A percentile compares a stretch with the other conserved stretches of the same genome.
Conservation (phyloP, 805 yeast genomes). For the Candida vaughaniae region DNA sequence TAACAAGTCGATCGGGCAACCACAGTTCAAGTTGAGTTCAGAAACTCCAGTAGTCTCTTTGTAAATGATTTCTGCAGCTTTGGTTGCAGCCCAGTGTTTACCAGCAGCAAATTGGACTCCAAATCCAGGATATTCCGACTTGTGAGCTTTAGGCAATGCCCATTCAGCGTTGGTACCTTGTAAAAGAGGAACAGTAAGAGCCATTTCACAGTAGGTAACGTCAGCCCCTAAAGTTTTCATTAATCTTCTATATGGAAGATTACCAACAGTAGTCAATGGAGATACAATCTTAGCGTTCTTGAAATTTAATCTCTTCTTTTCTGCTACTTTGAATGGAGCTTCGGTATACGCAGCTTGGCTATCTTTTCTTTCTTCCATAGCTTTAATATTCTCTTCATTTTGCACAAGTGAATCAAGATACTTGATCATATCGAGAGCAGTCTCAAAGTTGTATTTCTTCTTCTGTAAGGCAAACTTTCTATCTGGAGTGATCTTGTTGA, state of each 20-base stretch:
- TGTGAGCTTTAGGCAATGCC: slow-evolving; percentile 94
- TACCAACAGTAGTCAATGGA: slow-evolving; percentile 97
- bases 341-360: slow-evolving; percentile 61
- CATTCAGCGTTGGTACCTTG: slow-evolving; percentile 94
- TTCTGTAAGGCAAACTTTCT: slow-evolving; percentile 52
- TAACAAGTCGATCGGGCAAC: slow-evolving; percentile 96
- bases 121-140: slow-evolving; percentile 77
- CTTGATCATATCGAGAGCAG: slow-evolving; percentile 56
- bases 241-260: slow-evolving; percentile 88
- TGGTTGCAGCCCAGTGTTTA: slow-evolving; percentile 90
- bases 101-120: slow-evolving; percentile 93
- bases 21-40: slow-evolving; percentile 90
- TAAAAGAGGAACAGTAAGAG: slow-evolving; percentile 76
- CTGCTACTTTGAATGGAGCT: slow-evolving; percentile 72
- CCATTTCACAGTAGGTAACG: slow-evolving; percentile 94
- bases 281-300: slow-evolving; percentile 81
- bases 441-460: slow-evolving; percentile 58
- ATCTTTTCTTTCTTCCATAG: slow-evolving; percentile 31
- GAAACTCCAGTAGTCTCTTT: slow-evolving; percentile 59
- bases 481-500: slow-evolving; percentile 57
- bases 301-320: slow-evolving; percentile 73
- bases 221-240: slow-evolving; percentile 92
- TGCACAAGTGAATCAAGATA: slow-evolving; percentile 63
- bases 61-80: slow-evolving; percentile 80
- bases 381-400: slow-evolving; percentile 36